A percentile compares a stretch with the other conserved stretches of the same genome.
phyloP scores from a whole-genome alignment of 352 stramenopile genomes.

The Phytophthora hybrid region DNA sequence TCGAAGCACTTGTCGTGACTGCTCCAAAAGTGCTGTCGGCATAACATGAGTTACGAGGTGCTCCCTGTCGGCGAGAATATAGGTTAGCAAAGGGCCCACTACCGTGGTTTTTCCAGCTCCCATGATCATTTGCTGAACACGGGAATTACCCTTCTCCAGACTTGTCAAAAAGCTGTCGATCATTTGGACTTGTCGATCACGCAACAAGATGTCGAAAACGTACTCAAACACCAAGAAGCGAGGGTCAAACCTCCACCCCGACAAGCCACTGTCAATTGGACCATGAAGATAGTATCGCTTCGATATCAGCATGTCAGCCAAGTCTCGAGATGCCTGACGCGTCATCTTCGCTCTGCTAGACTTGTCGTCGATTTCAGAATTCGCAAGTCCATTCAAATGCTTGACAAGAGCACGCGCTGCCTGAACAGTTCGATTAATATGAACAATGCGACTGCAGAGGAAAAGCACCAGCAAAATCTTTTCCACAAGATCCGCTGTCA shows the following conservation, averaged over 20 bases:
- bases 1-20: conserved; percentile 97
- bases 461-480: conserved; percentile 72
- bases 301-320: conserved; percentile 77
- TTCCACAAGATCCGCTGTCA: conserved; percentile 48
- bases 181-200: conserved; percentile 98
- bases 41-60: conserved; percentile 98
- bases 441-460: conserved; percentile 84
- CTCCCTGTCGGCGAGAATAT: conserved; percentile 97
- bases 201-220: conserved; percentile 98
- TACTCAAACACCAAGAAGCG: conserved; percentile 99
- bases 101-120: conserved; percentile 99
- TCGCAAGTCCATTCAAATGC: conserved; percentile 23
- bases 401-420: conserved; percentile 47
- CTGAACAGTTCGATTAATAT: conserved; percentile 82
- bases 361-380: conserved; percentile 19
- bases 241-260: conserved; percentile 94
- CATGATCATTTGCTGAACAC: conserved; percentile 99
- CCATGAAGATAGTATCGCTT: conserved; percentile 77
- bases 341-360: conserved; percentile 68
- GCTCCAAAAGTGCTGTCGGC: conserved; percentile 98
- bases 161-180: conserved; percentile 98
- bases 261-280: conserved; percentile 6
- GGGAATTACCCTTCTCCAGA: conserved; percentile 72
- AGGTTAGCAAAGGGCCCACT: conserved; percentile 97
- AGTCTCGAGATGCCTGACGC: conserved; percentile 82